Conservation (phyloP, 768 basidiomycete genomes). For the Tylopilus rubrobrunneus region DNA sequence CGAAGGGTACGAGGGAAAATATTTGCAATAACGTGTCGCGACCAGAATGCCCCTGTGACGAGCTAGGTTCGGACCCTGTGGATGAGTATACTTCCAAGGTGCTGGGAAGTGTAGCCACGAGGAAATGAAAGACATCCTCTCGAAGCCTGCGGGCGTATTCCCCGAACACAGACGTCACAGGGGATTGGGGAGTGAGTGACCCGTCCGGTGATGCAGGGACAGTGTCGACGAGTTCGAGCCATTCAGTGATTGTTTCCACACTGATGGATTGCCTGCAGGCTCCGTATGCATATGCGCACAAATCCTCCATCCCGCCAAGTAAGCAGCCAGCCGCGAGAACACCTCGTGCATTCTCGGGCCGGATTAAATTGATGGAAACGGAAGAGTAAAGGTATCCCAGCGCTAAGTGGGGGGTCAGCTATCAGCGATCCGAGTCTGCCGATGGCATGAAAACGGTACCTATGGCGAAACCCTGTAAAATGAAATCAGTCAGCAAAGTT, state of each 20-base stretch:
- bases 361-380: constrained; percentile 62
- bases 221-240: constrained; percentile 73
- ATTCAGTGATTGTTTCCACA: constrained; percentile 67
- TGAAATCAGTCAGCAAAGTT: constrained; percentile 17
- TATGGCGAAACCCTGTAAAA: constrained; percentile 65
- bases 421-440: constrained; percentile 15
- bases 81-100: constrained; percentile 52
- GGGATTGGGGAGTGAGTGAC: constrained; percentile 39
- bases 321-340: constrained; percentile 83
- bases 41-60: constrained; percentile 38
- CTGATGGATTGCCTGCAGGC: constrained; percentile 73
- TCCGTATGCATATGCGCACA: constrained; percentile 76
- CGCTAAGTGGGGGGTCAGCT: constrained; percentile 39
- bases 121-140: constrained; percentile 76
- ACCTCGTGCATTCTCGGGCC: constrained; percentile 76
- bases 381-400: constrained; percentile 80
- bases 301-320: constrained; percentile 83
- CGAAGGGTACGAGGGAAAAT: constrained; percentile 80
- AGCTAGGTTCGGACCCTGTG: constrained; percentile 34
- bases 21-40: constrained; percentile 71
- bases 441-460: constrained; percentile 37
- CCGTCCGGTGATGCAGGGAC: constrained; percentile 50
- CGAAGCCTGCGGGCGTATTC: constrained; percentile 71
- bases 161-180: constrained; percentile 62
- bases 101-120: constrained; percentile 70